Evolutionary conservation across 345 rosid genomes (phyloP).

Genomic region (Luvunga scandens): DNA sequence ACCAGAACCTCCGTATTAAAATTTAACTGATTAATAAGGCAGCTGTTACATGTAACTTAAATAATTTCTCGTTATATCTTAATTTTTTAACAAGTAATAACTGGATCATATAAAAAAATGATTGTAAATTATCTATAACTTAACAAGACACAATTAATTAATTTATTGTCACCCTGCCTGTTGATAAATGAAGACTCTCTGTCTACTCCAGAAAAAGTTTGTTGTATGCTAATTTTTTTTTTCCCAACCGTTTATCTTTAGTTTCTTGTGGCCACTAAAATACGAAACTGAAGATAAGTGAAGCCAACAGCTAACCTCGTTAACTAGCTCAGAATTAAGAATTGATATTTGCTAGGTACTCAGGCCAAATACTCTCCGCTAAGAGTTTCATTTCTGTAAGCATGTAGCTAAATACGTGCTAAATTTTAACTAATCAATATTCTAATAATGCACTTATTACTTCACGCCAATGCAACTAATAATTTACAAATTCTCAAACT

Average conservation of each 20-base stretch:
- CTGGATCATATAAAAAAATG: too few species aligned
- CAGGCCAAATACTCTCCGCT: background rate
- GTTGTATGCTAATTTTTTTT: too few species aligned
- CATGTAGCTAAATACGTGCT: background rate
- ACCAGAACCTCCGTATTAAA: too few species aligned
- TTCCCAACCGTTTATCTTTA: background rate
- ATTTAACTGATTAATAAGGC: too few species aligned
- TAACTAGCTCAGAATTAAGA: background rate
- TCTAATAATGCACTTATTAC: conserved; percentile 24
- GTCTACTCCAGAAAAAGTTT: too few species aligned
- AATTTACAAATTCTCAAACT: background rate
- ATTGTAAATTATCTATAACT: too few species aligned
- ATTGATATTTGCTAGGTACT: background rate
- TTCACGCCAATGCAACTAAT: conserved; percentile 39
- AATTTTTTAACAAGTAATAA: too few species aligned
- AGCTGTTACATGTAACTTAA: too few species aligned
- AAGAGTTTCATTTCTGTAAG: conserved; percentile 5
- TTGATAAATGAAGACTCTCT: too few species aligned
- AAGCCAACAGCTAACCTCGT: background rate
- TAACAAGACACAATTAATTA: too few species aligned
- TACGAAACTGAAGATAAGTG: background rate
- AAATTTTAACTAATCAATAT: conserved; percentile 15
- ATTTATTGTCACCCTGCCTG: too few species aligned
- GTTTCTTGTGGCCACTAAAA: background rate
- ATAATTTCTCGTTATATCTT: too few species aligned